A percentile compares a stretch with the other conserved stretches of the same genome.
Conservation (phyloP, 768 basidiomycete genomes). For the Leccinum fibrillosum region DNA sequence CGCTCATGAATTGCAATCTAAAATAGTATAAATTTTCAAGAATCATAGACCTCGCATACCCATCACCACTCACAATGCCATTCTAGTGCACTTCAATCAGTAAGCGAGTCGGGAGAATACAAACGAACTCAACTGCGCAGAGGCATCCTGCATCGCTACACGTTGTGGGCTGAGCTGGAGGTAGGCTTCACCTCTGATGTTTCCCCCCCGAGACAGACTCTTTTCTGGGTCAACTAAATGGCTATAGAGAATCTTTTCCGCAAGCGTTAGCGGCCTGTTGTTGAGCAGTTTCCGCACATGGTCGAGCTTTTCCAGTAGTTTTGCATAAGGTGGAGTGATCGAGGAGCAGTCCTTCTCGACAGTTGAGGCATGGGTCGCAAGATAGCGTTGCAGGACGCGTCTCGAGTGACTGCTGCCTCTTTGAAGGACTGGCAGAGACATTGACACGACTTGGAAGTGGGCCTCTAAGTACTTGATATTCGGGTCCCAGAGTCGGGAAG, state of each 20-base stretch:
- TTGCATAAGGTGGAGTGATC: constrained; percentile 83
- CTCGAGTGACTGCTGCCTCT: constrained; percentile 10
- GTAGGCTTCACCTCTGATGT: constrained; percentile 82
- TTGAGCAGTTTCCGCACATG: constrained; percentile 64
- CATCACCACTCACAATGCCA: constrained; percentile 64
- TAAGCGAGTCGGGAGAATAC: background rate
- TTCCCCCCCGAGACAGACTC: constrained; percentile 59
- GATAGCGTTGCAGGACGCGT: constrained; percentile 24
- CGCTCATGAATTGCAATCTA: constrained; percentile 97
- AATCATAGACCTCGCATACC: background rate
- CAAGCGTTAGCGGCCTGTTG: constrained; percentile 81
- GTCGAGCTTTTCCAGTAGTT: constrained; percentile 66
- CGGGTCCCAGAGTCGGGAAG: background rate
- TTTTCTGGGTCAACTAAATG: constrained; percentile 82
- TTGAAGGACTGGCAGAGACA: constrained; percentile 23
- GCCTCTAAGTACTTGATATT: background rate
- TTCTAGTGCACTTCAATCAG: constrained; percentile 43
- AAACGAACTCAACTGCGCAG: constrained; percentile 66
- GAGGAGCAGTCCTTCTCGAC: constrained; percentile 59
- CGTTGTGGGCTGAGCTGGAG: constrained; percentile 88
- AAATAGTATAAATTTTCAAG: constrained; percentile 9
- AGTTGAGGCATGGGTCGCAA: constrained; percentile 41
- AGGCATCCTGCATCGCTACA: constrained; percentile 97
- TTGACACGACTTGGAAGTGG: constrained; percentile 1
- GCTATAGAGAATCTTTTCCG: constrained; percentile 96